A percentile compares a stretch with the other conserved stretches of the same genome.
Evolutionary conservation across 305 asterid species (phyloP).

Genomic region (Fraxinus velutina): DNA sequence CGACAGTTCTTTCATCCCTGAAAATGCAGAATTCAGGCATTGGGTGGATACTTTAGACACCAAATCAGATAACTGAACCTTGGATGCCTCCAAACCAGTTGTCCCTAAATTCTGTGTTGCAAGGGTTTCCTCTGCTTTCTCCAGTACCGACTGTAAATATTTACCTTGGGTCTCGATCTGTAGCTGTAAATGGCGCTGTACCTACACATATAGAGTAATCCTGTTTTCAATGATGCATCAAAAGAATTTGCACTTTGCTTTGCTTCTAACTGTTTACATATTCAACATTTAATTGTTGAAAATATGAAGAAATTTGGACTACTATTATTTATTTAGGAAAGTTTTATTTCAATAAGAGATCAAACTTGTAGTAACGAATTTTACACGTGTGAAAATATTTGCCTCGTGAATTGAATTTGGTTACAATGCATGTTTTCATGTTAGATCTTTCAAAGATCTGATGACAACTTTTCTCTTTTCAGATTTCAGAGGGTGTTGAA

Average conservation of each 20-base stretch:
- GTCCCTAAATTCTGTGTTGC: constrained; percentile 70
- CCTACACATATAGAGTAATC: constrained; percentile 43
- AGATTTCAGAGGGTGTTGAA: neutral
- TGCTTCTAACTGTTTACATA: neutral
- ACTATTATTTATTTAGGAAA: neutral
- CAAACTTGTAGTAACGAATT: neutral
- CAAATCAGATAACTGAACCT: constrained; percentile 70
- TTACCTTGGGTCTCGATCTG: constrained; percentile 92
- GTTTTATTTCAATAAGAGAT: neutral
- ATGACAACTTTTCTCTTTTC: neutral
- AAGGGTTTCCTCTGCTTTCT: constrained; percentile 87
- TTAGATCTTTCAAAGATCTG: neutral
- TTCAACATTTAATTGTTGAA: neutral
- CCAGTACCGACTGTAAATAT: constrained; percentile 78
- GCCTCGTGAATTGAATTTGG: neutral
- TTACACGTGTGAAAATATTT: neutral
- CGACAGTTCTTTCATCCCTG: constrained; percentile 57
- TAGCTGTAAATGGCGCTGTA: constrained; percentile 86
- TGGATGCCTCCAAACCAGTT: constrained; percentile 69
- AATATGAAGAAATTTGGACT: neutral
- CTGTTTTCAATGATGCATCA: neutral
- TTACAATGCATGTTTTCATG: neutral
- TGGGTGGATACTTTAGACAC: constrained; percentile 77
- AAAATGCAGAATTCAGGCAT: constrained; percentile 64
- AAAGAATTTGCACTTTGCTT: neutral